Conservation (phyloP, 495 filamentous ascomycete species). For the Acidiella bohemica region DNA sequence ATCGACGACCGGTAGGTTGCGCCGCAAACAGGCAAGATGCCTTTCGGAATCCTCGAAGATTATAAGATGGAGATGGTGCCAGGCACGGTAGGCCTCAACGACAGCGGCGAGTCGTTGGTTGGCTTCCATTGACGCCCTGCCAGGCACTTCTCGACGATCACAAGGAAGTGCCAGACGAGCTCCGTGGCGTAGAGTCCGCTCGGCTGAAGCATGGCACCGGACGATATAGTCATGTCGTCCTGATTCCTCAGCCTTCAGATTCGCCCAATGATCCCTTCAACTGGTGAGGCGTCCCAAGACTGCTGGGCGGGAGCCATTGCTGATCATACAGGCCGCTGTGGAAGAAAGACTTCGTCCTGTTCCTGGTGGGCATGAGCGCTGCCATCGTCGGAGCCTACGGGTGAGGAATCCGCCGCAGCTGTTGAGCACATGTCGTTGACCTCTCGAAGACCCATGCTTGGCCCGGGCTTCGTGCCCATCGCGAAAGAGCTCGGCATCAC, state of each 20-base stretch:
- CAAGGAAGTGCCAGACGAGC: conserved; percentile 13
- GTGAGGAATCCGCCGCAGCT: no score
- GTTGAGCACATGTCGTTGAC: no score
- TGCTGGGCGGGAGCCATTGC: no score
- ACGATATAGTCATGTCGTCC: conserved; percentile 52
- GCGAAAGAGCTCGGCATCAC: conserved; percentile 33
- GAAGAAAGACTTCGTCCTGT: conserved; percentile 27
- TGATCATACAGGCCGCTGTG: conserved; percentile 8
- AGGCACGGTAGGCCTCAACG: conserved; percentile 12
- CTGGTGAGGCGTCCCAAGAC: no score
- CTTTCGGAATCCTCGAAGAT: conserved; percentile 18
- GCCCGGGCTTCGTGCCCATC: conserved; percentile 30
- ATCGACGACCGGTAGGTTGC: no score
- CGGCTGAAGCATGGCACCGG: conserved; percentile 58
- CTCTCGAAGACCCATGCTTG: conserved; percentile 46
- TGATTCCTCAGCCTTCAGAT: conserved; percentile 68
- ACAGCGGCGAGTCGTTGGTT: background rate
- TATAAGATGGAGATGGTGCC: conserved; percentile 18
- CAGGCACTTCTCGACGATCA: conserved; percentile 17
- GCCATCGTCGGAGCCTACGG: conserved; percentile 43
- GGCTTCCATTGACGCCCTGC: background rate
- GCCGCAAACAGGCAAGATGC: conserved; percentile 16
- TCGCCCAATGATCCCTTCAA: conserved; percentile 60
- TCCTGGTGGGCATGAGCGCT: conserved; percentile 40
- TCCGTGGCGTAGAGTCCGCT: conserved; percentile 2